Conservation (phyloP, 495 filamentous ascomycete genomes). For the Hyphodiscus hymeniophilus region DNA sequence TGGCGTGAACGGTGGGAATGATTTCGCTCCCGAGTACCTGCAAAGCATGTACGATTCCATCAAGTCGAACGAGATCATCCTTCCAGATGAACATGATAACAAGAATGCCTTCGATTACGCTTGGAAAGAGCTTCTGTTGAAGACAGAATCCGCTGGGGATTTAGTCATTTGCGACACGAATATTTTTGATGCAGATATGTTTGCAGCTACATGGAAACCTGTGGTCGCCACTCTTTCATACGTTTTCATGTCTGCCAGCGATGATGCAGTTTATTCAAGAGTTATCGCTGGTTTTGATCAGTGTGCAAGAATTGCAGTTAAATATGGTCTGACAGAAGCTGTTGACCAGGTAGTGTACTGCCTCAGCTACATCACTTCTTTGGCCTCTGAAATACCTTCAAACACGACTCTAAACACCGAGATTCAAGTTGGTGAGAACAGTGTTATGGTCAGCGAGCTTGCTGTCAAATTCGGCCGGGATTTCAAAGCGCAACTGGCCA, state of each 20-base stretch:
- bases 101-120: constrained; percentile 93
- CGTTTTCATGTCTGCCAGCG: constrained; percentile 97
- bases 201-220: constrained; percentile 90
- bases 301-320: constrained; percentile 86
- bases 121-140: constrained; percentile 88
- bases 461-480: constrained; percentile 95
- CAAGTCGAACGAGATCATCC: constrained; percentile 85
- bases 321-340: constrained; percentile 74
- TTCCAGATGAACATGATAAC: constrained; percentile 96
- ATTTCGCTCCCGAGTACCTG: constrained; percentile 82
- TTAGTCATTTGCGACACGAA: constrained; percentile 83
- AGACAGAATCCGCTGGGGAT: constrained; percentile 67
- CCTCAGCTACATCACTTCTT: constrained; percentile 79
- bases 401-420: constrained; percentile 92
- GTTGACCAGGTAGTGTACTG: constrained; percentile 87
- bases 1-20: constrained; percentile 75
- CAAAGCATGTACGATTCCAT: constrained; percentile 87
- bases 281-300: constrained; percentile 94
- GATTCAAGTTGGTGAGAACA: constrained; percentile 84
- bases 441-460: constrained; percentile 97
- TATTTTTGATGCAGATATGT: constrained; percentile 95
- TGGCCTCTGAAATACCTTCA: constrained; percentile 63
- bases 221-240: constrained; percentile 93
- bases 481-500: constrained; percentile 86
- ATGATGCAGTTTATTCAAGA: constrained; percentile 91